Evolutionary conservation across 495 filamentous ascomycete genomes (phyloP).

Genomic region (Xylaria acuta): DNA sequence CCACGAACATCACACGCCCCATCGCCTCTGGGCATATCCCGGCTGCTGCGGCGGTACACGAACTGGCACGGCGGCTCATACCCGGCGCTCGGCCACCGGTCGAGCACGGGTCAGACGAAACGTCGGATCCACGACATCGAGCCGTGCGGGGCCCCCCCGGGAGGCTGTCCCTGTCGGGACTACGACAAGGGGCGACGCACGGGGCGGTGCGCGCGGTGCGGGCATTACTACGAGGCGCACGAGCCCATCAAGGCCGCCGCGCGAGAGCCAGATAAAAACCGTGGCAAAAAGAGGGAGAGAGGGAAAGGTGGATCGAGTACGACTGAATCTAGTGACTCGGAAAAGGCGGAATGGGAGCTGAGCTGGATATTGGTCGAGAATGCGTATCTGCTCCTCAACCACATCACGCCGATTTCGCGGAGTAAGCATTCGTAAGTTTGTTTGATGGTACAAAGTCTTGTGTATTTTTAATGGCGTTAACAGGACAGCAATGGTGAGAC

Average conservation of each 20-base stretch:
- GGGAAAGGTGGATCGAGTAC: too few species aligned
- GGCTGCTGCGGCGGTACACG: not conserved
- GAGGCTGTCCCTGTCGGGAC: not conserved
- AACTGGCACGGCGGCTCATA: not conserved
- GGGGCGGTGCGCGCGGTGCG: not conserved
- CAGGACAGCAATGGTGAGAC: not conserved
- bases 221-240: not conserved
- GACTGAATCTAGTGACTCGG: not conserved
- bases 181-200: constrained; percentile 18
- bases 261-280: not conserved
- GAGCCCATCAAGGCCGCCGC: not conserved
- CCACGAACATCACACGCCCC: not conserved
- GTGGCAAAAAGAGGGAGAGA: not conserved
- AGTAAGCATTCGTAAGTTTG: not conserved
- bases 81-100: not conserved
- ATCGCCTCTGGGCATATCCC: not conserved
- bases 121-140: not conserved
- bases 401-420: not conserved
- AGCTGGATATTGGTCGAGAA: constrained; percentile 21
- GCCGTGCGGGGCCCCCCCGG: not conserved
- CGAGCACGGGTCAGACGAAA: not conserved
- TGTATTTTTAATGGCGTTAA: not conserved
- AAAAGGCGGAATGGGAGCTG: constrained; percentile 1
- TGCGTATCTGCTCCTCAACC: not conserved
- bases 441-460: not conserved